phyloP scores from a whole-genome alignment of 306 rosid genomes.

The Lathyrus oleraceus region DNA sequence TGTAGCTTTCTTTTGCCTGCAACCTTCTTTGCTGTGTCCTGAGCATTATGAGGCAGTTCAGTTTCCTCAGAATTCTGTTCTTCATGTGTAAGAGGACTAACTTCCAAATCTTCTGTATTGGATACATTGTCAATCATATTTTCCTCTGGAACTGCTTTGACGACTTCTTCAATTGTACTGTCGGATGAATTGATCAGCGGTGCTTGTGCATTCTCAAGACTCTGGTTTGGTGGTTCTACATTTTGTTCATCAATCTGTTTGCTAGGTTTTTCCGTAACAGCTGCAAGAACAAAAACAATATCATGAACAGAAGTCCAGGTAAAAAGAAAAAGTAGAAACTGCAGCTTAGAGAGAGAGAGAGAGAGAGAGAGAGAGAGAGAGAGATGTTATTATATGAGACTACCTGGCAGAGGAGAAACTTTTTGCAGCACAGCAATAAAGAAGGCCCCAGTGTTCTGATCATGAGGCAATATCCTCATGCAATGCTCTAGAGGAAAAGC shows the following conservation, averaged over 20 bases:
- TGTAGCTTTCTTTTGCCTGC: slow-evolving; percentile 77
- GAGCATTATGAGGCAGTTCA: slow-evolving; percentile 38
- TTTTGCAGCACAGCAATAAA: slow-evolving; percentile 89
- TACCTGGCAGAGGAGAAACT: slow-evolving; percentile 81
- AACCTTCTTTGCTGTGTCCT: slow-evolving; percentile 40
- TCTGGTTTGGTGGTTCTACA: slow-evolving; percentile 39
- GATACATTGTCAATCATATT: slow-evolving; percentile 49
- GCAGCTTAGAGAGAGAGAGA: neutral
- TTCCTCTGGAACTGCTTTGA: slow-evolving; percentile 54
- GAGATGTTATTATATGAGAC: slow-evolving; percentile 15
- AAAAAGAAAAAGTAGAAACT: slow-evolving; percentile 16
- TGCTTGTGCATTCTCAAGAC: slow-evolving; percentile 44
- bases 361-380: neutral
- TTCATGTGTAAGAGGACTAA: slow-evolving; percentile 40
- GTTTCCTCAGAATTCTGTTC: slow-evolving; percentile 46
- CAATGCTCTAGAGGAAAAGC: slow-evolving; percentile 78
- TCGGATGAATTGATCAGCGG: slow-evolving; percentile 44
- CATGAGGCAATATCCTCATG: slow-evolving; percentile 93
- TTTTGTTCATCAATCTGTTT: slow-evolving; percentile 24
- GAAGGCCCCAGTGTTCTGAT: slow-evolving; percentile 97
- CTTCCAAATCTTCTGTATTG: slow-evolving; percentile 42
- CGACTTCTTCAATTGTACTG: slow-evolving; percentile 40
- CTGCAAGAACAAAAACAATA: slow-evolving; percentile 42
- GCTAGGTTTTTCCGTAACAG: slow-evolving; percentile 48
- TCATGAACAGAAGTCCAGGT: slow-evolving; percentile 17